A percentile compares a stretch with the other conserved stretches of the same genome.
These are phyloP conservation scores for Ceratocystis destructans DNA, from an alignment of 2,329 filamentous ascomycete genomes.

Conservation along the genomic window DNA sequence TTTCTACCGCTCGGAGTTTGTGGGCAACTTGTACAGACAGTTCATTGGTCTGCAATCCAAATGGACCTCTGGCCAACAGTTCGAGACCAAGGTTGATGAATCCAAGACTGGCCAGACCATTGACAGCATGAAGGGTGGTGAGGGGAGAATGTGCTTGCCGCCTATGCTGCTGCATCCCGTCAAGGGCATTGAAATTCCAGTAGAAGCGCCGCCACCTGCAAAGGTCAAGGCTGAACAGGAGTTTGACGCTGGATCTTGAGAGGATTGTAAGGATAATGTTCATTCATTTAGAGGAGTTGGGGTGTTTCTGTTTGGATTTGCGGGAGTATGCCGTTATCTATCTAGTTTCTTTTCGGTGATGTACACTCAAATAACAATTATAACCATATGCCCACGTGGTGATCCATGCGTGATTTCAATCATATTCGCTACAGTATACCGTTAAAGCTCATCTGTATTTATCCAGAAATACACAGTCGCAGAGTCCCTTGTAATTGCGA, in stretches of 20 bases:
- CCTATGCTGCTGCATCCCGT: slow-evolving; percentile 83
- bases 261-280: background rate
- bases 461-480: slow-evolving; percentile 9
- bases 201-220: slow-evolving; percentile 40
- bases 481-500: background rate
- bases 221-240: slow-evolving; percentile 27
- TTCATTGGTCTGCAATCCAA: slow-evolving; percentile 77
- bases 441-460: slow-evolving; percentile 1
- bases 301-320: slow-evolving; percentile 7
- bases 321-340: background rate
- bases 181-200: slow-evolving; percentile 57
- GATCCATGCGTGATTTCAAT: background rate
- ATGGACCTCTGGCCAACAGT: slow-evolving; percentile 64
- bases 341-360: background rate
- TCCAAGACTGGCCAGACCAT: slow-evolving; percentile 37
- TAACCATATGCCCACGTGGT: background rate
- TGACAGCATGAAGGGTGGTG: slow-evolving; percentile 47
- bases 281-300: background rate
- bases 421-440: background rate
- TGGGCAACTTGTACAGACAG: slow-evolving; percentile 64
- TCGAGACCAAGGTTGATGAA: slow-evolving; percentile 47
- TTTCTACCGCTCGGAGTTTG: slow-evolving; percentile 83
- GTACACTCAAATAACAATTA: background rate
- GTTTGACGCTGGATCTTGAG: slow-evolving; percentile 37
- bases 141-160: slow-evolving; percentile 81